Conservation (phyloP, 2,329 filamentous ascomycete genomes). For the Teratosphaeria gauchensis region DNA sequence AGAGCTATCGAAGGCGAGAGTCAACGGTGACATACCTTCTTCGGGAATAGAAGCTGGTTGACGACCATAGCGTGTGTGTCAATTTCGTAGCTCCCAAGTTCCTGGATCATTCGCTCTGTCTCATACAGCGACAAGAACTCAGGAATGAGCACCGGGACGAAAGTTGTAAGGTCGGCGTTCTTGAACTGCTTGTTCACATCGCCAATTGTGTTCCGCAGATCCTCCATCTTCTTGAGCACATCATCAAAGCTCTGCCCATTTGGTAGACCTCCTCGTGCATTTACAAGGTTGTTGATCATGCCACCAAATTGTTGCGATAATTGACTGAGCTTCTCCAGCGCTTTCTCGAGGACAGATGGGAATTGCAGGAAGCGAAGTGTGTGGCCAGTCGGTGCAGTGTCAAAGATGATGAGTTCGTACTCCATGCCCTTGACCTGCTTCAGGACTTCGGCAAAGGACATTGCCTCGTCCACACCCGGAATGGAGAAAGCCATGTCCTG, state of each 20-base stretch:
- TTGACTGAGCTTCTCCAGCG: constrained; percentile 91
- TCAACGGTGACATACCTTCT: constrained; percentile 33
- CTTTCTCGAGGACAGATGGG: constrained; percentile 95
- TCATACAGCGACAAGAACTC: constrained; percentile 96
- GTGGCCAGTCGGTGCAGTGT: constrained; percentile 95
- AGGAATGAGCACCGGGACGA: constrained; percentile 96
- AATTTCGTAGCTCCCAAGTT: constrained; percentile 84
- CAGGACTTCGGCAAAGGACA: constrained; percentile 98
- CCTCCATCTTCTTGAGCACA: constrained; percentile 89
- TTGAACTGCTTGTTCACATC: constrained; percentile 99
- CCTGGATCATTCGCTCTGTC: constrained; percentile 99
- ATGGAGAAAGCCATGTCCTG: constrained; percentile 97
- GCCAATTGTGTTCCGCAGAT: constrained; percentile 79
- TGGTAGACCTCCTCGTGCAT: constrained; percentile 64
- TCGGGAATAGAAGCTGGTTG: constrained; percentile 93
- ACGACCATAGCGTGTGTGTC: constrained; percentile 97
- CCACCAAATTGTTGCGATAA: constrained; percentile 91
- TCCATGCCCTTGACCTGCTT: constrained; percentile 99
- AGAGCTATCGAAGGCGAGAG: not conserved
- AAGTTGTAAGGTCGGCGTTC: constrained; percentile 87
- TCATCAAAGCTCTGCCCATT: constrained; percentile 90
- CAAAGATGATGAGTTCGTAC: constrained; percentile 98
- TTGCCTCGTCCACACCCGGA: constrained; percentile 95
- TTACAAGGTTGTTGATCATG: constrained; percentile 87
- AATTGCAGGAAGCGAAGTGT: constrained; percentile 98